A percentile compares a stretch with the other conserved stretches of the same genome.
Conservation (phyloP, 768 basidiomycete species). For the Auricularia sp. region DNA sequence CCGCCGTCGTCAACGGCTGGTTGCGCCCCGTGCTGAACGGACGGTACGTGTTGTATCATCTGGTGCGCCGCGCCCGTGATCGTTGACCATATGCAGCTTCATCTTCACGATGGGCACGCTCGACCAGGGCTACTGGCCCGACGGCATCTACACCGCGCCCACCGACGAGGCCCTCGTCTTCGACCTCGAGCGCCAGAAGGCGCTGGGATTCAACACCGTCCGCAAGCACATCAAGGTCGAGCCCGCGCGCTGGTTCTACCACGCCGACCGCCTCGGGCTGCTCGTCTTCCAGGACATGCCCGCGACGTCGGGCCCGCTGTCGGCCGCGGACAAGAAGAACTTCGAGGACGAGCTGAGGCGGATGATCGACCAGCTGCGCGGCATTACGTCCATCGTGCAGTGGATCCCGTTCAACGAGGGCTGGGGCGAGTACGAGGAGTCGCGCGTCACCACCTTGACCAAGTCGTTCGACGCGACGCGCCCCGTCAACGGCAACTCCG, state of each 20-base stretch:
- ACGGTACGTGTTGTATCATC: neutral
- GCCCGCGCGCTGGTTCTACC: constrained; percentile 2
- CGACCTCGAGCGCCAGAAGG: neutral
- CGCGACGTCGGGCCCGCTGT: neutral
- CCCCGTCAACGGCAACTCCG: neutral
- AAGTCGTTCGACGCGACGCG: neutral
- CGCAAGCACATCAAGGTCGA: constrained; percentile 3
- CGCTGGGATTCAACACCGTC: neutral
- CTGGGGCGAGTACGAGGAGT: constrained; percentile 1
- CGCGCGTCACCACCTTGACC: neutral
- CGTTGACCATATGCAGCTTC: neutral
- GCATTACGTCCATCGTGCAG: neutral
- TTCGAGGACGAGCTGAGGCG: neutral
- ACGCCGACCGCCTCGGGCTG: neutral
- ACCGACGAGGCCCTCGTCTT: neutral
- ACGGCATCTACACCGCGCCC: constrained; percentile 1
- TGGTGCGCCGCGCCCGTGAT: neutral
- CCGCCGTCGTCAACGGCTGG: neutral
- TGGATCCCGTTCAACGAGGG: constrained; percentile 1
- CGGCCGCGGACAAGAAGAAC: neutral
- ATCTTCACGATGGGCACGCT: neutral
- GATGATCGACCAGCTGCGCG: neutral
- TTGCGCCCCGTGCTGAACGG: neutral
- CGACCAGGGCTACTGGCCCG: neutral
- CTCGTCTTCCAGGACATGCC: neutral